Conservation (phyloP, 495 filamentous ascomycete species). For the Neurospora sp. region DNA sequence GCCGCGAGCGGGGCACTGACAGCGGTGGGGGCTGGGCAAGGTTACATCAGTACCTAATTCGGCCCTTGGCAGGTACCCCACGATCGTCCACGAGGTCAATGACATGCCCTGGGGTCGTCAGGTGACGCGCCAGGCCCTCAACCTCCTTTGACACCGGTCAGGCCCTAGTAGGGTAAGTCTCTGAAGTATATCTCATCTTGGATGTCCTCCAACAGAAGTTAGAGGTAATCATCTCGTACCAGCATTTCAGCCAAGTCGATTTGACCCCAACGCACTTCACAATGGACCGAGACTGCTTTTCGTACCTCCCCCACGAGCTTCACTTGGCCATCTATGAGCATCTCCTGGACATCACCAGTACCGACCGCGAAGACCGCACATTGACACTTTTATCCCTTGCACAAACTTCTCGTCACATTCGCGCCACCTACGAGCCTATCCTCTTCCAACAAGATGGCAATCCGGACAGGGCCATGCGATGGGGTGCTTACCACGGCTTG, state of each 20-base stretch:
- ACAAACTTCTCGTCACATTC: not conserved
- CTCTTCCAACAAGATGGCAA: not conserved
- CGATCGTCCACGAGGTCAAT: not conserved
- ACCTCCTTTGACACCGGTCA: not conserved
- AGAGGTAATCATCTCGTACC: not conserved
- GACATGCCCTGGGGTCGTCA: not conserved
- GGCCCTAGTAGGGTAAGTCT: not conserved
- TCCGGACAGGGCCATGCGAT: not conserved
- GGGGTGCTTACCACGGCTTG: not conserved
- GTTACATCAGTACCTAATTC: not conserved
- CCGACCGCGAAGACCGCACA: not conserved
- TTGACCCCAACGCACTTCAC: not conserved
- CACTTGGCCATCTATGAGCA: not conserved
- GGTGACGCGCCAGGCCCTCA: not conserved
- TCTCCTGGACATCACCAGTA: not conserved
- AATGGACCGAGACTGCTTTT: not conserved
- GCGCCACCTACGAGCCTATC: not conserved
- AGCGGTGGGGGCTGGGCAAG: not conserved
- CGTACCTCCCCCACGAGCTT: not conserved
- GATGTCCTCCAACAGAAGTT: not conserved
- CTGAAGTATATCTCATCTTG: not conserved
- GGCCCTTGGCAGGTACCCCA: not conserved
- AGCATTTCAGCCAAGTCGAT: not conserved
- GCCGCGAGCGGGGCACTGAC: not conserved
- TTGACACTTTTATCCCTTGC: not conserved